These are phyloP conservation scores for Fraxinus albicans DNA, from an alignment of 305 asterid species.

Conservation along the genomic window DNA sequence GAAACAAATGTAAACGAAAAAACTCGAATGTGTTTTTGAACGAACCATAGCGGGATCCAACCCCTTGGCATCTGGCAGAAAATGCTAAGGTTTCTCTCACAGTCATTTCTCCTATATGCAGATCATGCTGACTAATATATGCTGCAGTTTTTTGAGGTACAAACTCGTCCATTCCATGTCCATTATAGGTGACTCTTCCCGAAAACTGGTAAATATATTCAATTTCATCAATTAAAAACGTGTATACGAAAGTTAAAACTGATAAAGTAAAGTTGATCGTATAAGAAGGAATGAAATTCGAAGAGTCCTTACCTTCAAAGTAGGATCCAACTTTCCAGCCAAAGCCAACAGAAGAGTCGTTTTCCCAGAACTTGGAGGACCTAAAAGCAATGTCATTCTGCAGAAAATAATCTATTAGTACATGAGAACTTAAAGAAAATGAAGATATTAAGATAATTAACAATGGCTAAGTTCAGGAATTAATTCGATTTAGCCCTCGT, in stretches of 20 bases:
- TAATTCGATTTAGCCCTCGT: neutral
- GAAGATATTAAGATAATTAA: neutral
- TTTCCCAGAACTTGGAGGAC: constrained; percentile 76
- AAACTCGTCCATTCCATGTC: constrained; percentile 68
- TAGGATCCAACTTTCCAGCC: constrained; percentile 73
- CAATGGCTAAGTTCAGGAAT: neutral
- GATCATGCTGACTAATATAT: constrained; percentile 70
- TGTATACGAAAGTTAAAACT: neutral
- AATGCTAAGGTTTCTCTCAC: constrained; percentile 81
- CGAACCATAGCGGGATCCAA: constrained; percentile 79
- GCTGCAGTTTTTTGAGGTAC: constrained; percentile 78
- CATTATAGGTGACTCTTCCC: constrained; percentile 76
- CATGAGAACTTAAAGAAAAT: neutral
- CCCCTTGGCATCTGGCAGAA: constrained; percentile 89
- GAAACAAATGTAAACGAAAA: neutral
- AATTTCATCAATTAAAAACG: neutral
- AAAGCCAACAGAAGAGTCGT: constrained; percentile 66
- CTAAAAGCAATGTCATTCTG: constrained; percentile 67
- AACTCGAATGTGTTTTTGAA: neutral
- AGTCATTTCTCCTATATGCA: constrained; percentile 83
- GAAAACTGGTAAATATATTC: constrained; percentile 32
- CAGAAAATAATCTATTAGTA: neutral
- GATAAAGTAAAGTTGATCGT: neutral
- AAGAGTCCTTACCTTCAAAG: constrained; percentile 43
- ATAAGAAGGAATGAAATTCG: neutral